Evolutionary conservation across 805 yeast genomes (phyloP).

Genomic region (Ogataea allantospora): DNA sequence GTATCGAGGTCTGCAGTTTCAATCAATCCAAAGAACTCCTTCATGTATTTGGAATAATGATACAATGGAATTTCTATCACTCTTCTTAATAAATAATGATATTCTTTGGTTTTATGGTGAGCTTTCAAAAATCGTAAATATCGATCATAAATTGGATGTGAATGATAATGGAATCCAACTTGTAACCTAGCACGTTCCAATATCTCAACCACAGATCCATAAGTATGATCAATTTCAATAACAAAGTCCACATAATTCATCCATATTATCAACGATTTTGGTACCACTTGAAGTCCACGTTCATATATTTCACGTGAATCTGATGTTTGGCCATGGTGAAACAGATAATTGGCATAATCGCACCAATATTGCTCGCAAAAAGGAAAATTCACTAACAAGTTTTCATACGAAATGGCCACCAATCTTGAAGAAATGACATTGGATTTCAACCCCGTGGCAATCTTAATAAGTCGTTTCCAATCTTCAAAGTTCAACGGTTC

Average conservation of each 20-base stretch:
- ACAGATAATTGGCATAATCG: conserved; percentile 49
- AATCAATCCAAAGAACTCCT: conserved; percentile 35
- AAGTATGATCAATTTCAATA: conserved; percentile 31
- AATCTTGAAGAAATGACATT: conserved; percentile 28
- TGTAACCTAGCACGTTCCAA: conserved; percentile 48
- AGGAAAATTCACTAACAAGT: conserved; percentile 48
- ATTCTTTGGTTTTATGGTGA: conserved; percentile 30
- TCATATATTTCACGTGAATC: conserved; percentile 38
- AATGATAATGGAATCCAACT: conserved; percentile 53
- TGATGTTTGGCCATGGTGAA: conserved; percentile 41
- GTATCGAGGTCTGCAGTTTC: conserved; percentile 33
- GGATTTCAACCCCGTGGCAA: background rate
- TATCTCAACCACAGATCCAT: conserved; percentile 32
- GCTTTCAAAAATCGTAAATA: conserved; percentile 44
- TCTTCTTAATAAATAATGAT: conserved; percentile 44
- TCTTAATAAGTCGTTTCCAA: conserved; percentile 4
- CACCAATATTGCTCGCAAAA: conserved; percentile 55
- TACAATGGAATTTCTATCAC: conserved; percentile 56
- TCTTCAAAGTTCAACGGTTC: conserved; percentile 8
- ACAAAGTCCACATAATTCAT: conserved; percentile 42
- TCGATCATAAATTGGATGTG: conserved; percentile 49
- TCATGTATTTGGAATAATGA: conserved; percentile 49
- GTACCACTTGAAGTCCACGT: conserved; percentile 39
- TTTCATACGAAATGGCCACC: conserved; percentile 40
- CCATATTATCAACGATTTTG: conserved; percentile 53